Conservation (phyloP, 192 early-diverging fungal species). For the Coemansia sp. region DNA sequence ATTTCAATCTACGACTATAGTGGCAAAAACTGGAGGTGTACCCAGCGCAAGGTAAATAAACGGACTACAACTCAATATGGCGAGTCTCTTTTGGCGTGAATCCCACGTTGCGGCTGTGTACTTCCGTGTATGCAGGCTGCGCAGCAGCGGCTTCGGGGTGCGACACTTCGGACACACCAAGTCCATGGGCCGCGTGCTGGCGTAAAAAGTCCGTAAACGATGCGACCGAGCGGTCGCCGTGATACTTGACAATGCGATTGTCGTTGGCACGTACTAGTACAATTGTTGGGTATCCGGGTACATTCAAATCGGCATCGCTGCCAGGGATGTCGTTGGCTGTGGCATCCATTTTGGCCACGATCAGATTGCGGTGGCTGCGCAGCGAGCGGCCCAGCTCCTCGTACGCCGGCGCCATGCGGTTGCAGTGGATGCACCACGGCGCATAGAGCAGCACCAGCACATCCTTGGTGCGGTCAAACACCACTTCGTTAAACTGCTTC, state of each 20-base stretch:
- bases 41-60: too few species aligned
- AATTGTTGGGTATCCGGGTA: conserved; percentile 93
- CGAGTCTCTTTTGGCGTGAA: conserved; percentile 47
- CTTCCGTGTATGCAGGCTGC: background rate
- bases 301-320: conserved; percentile 54
- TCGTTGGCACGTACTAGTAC: conserved; percentile 80
- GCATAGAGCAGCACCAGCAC: conserved; percentile 91
- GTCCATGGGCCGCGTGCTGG: conserved; percentile 56
- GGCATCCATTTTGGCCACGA: conserved; percentile 90
- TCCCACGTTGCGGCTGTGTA: conserved; percentile 11
- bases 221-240: conserved; percentile 73
- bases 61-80: conserved; percentile 41
- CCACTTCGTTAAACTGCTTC: conserved; percentile 73
- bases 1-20: too few species aligned
- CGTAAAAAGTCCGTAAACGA: conserved; percentile 72
- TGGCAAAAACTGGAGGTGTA: too few species aligned
- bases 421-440: conserved; percentile 84
- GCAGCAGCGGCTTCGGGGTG: background rate
- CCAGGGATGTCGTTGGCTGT: conserved; percentile 89
- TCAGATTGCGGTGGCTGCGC: conserved; percentile 44
- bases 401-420: conserved; percentile 68
- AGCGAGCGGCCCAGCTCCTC: conserved; percentile 69
- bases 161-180: background rate
- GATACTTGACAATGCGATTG: conserved; percentile 74
- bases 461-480: conserved; percentile 79